phyloP scores from a whole-genome alignment of 2,329 filamentous ascomycete species.

The Trichophyton rubrum region DNA sequence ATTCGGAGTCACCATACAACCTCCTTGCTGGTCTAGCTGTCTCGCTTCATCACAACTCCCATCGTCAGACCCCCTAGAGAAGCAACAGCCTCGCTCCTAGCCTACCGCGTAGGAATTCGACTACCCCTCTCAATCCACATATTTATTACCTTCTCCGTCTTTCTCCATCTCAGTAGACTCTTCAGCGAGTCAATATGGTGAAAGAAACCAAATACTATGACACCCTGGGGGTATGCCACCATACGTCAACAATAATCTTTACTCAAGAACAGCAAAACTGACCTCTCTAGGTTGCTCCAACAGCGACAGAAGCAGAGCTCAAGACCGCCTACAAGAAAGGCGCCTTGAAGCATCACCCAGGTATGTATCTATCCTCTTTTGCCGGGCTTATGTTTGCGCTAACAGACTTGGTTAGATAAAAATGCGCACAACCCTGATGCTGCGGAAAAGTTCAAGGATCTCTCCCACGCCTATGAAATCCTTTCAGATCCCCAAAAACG shows the following conservation, averaged over 20 bases:
- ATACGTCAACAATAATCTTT: neutral
- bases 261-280: neutral
- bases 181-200: conserved; percentile 32
- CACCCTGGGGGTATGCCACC: conserved; percentile 32
- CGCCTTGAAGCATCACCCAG: conserved; percentile 76
- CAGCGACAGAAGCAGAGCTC: conserved; percentile 70
- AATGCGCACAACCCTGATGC: conserved; percentile 87
- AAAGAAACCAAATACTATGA: conserved; percentile 41
- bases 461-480: conserved; percentile 90
- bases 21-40: neutral
- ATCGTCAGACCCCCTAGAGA: neutral
- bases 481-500: conserved; percentile 89
- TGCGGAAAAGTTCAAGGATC: conserved; percentile 96
- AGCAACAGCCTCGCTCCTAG: neutral
- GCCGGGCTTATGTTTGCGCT: neutral
- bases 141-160: conserved; percentile 7
- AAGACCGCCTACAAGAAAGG: conserved; percentile 93
- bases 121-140: neutral
- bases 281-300: conserved; percentile 55
- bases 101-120: neutral
- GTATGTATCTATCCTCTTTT: conserved; percentile 45
- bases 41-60: neutral
- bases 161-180: conserved; percentile 14
- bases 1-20: neutral
- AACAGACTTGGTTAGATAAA: conserved; percentile 56